phyloP scores from a whole-genome alignment of 2,329 filamentous ascomycete species.

The Colletotrichum cuscutae region DNA sequence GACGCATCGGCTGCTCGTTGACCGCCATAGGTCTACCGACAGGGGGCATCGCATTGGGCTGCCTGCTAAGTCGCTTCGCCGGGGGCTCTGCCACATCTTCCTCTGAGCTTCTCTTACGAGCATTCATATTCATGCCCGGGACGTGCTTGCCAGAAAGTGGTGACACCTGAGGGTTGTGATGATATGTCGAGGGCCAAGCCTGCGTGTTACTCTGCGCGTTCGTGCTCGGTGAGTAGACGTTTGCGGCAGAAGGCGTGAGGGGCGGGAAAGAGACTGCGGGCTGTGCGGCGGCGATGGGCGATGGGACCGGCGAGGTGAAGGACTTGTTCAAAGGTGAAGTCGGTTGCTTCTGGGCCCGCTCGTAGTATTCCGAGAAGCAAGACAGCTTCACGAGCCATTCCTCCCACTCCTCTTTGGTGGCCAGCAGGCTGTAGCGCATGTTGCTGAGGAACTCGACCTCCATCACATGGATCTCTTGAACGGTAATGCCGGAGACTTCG shows the following conservation, averaged over 20 bases:
- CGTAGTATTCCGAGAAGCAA: conserved; percentile 85
- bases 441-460: conserved; percentile 99
- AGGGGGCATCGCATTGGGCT: conserved; percentile 37
- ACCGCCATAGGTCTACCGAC: conserved; percentile 24
- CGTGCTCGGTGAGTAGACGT: conserved; percentile 54
- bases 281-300: conserved; percentile 55
- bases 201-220: conserved; percentile 43
- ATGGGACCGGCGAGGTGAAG: conserved; percentile 59
- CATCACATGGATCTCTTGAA: conserved; percentile 98
- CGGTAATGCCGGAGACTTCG: conserved; percentile 93
- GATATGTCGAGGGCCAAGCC: conserved; percentile 50
- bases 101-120: conserved; percentile 63
- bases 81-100: conserved; percentile 63
- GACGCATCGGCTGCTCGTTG: conserved; percentile 53
- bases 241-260: conserved; percentile 46
- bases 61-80: conserved; percentile 59
- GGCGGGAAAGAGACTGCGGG: conserved; percentile 42
- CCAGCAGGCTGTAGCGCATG: conserved; percentile 93
- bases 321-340: conserved; percentile 51
- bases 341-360: conserved; percentile 66
- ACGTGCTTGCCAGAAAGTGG: conserved; percentile 57
- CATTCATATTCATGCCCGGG: conserved; percentile 52
- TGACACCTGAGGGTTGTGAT: conserved; percentile 56
- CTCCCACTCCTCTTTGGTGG: conserved; percentile 86
- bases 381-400: conserved; percentile 86